Conservation (phyloP, 768 basidiomycete species). For the Mycena olivaceomarginata region DNA sequence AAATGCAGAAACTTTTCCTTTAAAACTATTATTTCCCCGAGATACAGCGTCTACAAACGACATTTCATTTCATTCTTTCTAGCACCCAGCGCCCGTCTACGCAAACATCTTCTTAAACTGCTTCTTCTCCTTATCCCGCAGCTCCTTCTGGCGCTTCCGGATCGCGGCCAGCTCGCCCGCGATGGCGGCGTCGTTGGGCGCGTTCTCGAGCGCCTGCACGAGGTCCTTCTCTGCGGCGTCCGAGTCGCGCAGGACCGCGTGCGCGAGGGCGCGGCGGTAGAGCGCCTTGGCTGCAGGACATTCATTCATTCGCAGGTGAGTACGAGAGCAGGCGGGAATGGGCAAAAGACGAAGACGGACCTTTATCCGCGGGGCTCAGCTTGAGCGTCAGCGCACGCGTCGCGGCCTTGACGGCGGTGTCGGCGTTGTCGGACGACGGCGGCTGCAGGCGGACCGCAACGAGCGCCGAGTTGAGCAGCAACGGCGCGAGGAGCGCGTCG, state of each 20-base stretch:
- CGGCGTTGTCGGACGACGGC: conserved; percentile 67
- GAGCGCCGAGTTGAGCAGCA: conserved; percentile 93
- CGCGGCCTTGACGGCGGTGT: conserved; percentile 71
- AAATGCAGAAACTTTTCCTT: too few species aligned
- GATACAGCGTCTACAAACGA: conserved; percentile 4
- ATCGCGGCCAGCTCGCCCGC: conserved; percentile 82
- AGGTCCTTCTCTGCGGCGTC: conserved; percentile 89
- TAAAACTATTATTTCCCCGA: not conserved
- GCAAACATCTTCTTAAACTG: conserved; percentile 93
- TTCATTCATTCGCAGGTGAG: conserved; percentile 12
- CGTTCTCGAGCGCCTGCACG: conserved; percentile 76
- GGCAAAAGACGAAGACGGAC: conserved; percentile 54
- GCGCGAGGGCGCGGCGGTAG: conserved; percentile 90
- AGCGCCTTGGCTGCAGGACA: conserved; percentile 85
- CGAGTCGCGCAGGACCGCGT: conserved; percentile 80
- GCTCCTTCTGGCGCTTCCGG: conserved; percentile 82
- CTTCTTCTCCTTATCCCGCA: conserved; percentile 87
- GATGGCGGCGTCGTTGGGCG: conserved; percentile 87
- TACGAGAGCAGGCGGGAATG: not conserved
- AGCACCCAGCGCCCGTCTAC: conserved; percentile 50
- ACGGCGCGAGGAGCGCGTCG: conserved; percentile 83
- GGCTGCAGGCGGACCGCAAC: conserved; percentile 83
- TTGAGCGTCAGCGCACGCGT: conserved; percentile 81
- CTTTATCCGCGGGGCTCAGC: conserved; percentile 79
- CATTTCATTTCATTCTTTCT: not conserved